Conservation (phyloP, 257 asterid species). For the Scutellaria barbata region DNA sequence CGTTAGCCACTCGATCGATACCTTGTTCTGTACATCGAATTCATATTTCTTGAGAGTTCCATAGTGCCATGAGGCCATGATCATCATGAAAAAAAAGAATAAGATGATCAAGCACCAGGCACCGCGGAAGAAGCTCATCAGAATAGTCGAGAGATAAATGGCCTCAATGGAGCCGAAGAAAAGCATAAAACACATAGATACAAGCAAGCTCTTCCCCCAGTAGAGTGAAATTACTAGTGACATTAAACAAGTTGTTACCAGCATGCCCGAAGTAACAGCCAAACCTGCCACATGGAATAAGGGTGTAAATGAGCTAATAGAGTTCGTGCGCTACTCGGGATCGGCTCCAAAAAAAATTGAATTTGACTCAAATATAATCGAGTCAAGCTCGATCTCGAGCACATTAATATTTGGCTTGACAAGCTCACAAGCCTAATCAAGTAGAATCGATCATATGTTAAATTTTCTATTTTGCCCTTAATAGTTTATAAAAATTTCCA, state of each 20-base stretch:
- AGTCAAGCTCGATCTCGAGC: no score
- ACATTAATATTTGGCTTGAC: no score
- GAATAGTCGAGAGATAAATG: constrained; percentile 58
- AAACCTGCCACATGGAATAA: constrained; percentile 51
- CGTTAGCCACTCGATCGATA: constrained; percentile 80
- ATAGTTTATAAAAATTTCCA: no score
- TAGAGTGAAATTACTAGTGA: constrained; percentile 80
- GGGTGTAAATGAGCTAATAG: no score
- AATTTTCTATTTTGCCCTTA: no score
- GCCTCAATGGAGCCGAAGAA: constrained; percentile 78
- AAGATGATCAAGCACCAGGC: constrained; percentile 75
- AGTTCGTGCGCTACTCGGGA: no score
- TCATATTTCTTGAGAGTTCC: constrained; percentile 82
- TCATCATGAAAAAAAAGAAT: constrained; percentile 52
- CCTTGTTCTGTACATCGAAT: constrained; percentile 80
- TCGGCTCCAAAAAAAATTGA: no score
- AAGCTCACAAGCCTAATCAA: no score
- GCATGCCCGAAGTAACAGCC: constrained; percentile 71
- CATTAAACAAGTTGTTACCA: constrained; percentile 89
- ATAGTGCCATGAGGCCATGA: constrained; percentile 91
- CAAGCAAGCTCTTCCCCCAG: constrained; percentile 67
- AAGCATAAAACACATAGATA: constrained; percentile 59
- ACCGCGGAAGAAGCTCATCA: constrained; percentile 69
- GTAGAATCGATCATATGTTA: no score
- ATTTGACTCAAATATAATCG: no score